Conservation (phyloP, 1,139 yeast species). For the Zygoascus sp. region DNA sequence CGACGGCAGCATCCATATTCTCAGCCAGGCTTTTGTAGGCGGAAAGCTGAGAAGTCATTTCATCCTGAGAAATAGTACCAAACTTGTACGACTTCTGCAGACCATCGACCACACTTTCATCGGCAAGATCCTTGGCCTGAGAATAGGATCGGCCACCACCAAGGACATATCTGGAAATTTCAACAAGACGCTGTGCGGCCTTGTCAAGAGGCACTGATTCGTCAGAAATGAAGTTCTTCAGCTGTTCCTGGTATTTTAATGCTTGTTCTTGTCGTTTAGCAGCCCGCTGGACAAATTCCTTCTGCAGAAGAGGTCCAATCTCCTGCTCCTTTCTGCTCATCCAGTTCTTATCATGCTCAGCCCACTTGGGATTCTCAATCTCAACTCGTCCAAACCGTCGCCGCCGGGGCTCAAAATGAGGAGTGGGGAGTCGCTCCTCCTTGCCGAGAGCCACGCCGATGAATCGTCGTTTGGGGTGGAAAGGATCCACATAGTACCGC, state of each 20-base stretch:
- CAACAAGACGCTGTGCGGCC: slow-evolving; percentile 50
- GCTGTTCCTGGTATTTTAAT: slow-evolving; percentile 28
- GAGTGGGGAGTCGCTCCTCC: slow-evolving; percentile 68
- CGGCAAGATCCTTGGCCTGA: slow-evolving; percentile 57
- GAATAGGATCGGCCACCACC: slow-evolving; percentile 41
- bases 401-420: slow-evolving; percentile 80
- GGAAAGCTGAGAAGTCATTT: slow-evolving; percentile 31
- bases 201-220: slow-evolving; percentile 36
- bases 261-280: slow-evolving; percentile 34
- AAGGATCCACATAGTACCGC: slow-evolving; percentile 89
- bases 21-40: slow-evolving; percentile 34
- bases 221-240: slow-evolving; percentile 27
- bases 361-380: slow-evolving; percentile 12
- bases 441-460: slow-evolving; percentile 78
- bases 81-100: slow-evolving; percentile 44
- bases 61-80: slow-evolving; percentile 28
- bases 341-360: slow-evolving; percentile 48
- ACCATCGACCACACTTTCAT: slow-evolving; percentile 51
- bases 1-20: slow-evolving; percentile 23
- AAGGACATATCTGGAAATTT: slow-evolving; percentile 46
- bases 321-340: slow-evolving; percentile 61
- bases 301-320: slow-evolving; percentile 48
- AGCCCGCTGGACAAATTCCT: slow-evolving; percentile 39
- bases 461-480: slow-evolving; percentile 87
- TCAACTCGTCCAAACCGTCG: slow-evolving; percentile 74